Percentiles rank a stretch among this genome's conserved stretches.
Conservation (phyloP, 1,284 basidiomycete species). For the Rhodotorula mucilaginosa region DNA sequence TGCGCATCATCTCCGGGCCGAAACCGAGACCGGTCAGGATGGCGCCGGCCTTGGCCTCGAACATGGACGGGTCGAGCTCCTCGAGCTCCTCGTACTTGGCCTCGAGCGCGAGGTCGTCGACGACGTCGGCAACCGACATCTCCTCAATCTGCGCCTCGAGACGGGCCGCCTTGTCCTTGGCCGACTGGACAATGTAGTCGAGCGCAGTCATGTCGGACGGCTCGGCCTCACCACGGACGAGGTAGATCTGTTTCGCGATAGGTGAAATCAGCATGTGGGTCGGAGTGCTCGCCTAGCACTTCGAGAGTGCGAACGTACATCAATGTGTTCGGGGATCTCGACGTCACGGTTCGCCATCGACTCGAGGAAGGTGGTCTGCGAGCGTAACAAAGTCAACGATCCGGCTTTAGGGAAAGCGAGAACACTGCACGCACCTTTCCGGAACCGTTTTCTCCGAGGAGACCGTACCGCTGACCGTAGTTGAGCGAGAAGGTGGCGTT, state of each 20-base stretch:
- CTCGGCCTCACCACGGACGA: constrained; percentile 92
- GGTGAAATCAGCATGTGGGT: neutral
- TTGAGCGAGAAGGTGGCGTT: constrained; percentile 86
- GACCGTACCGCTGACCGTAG: constrained; percentile 91
- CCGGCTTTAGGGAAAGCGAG: fast-evolving
- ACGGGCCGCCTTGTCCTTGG: constrained; percentile 90
- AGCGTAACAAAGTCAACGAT: neutral
- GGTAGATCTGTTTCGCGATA: constrained; percentile 66
- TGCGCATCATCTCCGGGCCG: constrained; percentile 85
- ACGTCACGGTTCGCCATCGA: constrained; percentile 86
- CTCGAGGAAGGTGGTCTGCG: constrained; percentile 55
- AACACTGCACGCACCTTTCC: constrained; percentile 70
- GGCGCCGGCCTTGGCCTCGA: constrained; percentile 91
- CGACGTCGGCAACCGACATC: constrained; percentile 79
- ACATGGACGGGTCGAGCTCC: constrained; percentile 91
- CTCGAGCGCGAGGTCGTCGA: constrained; percentile 85
- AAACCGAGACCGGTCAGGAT: constrained; percentile 98
- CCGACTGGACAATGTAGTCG: constrained; percentile 92
- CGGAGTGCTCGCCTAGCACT: neutral
- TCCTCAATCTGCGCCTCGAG: constrained; percentile 95
- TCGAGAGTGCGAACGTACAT: constrained; percentile 51
- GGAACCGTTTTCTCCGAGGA: constrained; percentile 94
- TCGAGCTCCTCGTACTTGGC: constrained; percentile 93
- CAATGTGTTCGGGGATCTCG: constrained; percentile 89
- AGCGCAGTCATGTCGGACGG: constrained; percentile 93